These are phyloP conservation scores for Leccinum obscurum DNA, from an alignment of 768 basidiomycete genomes.

Conservation along the genomic window DNA sequence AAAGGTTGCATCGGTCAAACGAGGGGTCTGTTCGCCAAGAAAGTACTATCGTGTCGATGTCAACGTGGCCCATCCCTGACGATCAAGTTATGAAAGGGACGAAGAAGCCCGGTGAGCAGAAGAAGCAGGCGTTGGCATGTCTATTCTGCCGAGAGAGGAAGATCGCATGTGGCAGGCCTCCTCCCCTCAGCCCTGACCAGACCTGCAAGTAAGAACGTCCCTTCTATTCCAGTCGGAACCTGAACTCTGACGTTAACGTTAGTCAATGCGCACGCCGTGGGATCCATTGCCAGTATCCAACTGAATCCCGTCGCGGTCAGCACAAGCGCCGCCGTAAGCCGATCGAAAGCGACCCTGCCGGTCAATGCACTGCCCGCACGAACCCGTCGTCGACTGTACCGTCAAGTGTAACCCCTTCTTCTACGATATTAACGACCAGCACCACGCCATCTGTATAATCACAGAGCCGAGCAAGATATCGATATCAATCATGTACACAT, in stretches of 20 bases:
- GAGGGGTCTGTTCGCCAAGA: constrained; percentile 34
- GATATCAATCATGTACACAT: constrained; percentile 4
- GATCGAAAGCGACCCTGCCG: constrained; percentile 25
- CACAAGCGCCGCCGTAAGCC: constrained; percentile 41
- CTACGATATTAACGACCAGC: constrained; percentile 24
- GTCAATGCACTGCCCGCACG: constrained; percentile 22
- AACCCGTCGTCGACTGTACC: constrained; percentile 20
- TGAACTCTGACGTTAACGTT: constrained; percentile 21
- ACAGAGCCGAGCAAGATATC: constrained; percentile 5
- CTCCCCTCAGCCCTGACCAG: constrained; percentile 36
- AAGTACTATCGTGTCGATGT: constrained; percentile 20
- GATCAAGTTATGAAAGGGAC: constrained; percentile 32
- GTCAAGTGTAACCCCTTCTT: constrained; percentile 18
- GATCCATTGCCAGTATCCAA: constrained; percentile 49
- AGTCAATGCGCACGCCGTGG: constrained; percentile 51
- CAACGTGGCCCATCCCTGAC: constrained; percentile 37
- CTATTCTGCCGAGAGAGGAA: constrained; percentile 51
- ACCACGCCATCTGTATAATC: constrained; percentile 22
- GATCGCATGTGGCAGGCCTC: constrained; percentile 49
- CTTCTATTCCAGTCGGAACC: constrained; percentile 6
- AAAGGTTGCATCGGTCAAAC: constrained; percentile 29
- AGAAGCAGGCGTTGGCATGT: constrained; percentile 49
- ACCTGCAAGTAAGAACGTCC: constrained; percentile 47
- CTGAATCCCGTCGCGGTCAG: constrained; percentile 48
- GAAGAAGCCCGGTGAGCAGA: constrained; percentile 39